A percentile compares a stretch with the other conserved stretches of the same genome.
Conservation (phyloP, 2,329 filamentous ascomycete species). For the Cytospora chrysosperma region DNA sequence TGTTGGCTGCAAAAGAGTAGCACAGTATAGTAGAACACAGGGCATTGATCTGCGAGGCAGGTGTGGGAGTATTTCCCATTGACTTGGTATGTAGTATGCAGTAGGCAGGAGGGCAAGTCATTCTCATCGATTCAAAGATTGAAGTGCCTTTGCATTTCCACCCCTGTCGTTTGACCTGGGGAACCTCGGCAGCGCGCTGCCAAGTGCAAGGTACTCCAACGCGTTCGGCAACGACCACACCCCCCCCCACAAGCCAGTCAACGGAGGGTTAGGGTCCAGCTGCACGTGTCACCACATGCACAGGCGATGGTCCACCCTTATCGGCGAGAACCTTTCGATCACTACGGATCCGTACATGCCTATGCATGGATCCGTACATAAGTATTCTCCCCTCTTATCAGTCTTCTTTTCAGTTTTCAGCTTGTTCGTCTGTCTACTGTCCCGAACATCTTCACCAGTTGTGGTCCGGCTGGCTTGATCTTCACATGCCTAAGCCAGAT, state of each 20-base stretch:
- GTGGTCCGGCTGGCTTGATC: constrained; percentile 2
- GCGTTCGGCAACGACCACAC: too few relatives aligned
- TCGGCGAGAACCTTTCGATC: not conserved
- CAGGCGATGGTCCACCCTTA: not conserved
- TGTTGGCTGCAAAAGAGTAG: not conserved
- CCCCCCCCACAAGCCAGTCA: too few relatives aligned
- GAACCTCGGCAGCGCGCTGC: constrained; percentile 14
- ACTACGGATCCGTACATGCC: too few relatives aligned
- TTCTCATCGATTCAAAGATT: not conserved
- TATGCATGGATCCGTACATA: not conserved
- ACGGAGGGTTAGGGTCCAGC: not conserved
- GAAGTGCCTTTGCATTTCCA: not conserved
- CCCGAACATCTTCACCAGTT: not conserved
- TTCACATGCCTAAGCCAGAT: constrained; percentile 21
- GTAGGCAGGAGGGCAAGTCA: not conserved
- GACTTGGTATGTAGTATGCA: not conserved
- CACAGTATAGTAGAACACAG: not conserved
- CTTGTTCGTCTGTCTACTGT: not conserved
- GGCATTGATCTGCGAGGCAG: not conserved
- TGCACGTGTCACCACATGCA: not conserved
- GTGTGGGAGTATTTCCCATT: not conserved
- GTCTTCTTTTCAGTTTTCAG: not conserved
- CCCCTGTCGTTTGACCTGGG: constrained; percentile 12
- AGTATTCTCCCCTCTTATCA: not conserved
- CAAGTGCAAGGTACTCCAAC: not conserved